These are phyloP conservation scores for Thymus quinquecostatus DNA, from an alignment of 257 asterid genomes.

Conservation along the genomic window DNA sequence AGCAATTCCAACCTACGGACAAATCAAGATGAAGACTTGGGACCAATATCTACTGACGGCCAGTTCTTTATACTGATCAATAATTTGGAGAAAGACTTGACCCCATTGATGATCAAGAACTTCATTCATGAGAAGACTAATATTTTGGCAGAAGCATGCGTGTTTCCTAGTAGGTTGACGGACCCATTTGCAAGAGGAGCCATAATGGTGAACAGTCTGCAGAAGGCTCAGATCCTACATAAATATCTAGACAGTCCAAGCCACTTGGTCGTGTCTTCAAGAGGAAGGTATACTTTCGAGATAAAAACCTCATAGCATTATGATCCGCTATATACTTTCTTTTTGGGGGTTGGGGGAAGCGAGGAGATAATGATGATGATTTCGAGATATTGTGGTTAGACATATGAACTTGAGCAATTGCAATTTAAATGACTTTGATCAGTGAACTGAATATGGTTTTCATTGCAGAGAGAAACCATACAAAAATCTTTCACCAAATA, in stretches of 20 bases:
- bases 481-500: too few relatives aligned
- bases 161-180: conserved; percentile 45
- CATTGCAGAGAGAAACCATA: too few relatives aligned
- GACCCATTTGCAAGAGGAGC: conserved; percentile 53
- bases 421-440: too few relatives aligned
- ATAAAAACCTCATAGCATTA: not conserved
- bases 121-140: conserved; percentile 45
- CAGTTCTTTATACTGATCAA: conserved; percentile 39
- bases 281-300: conserved; percentile 53
- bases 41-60: conserved; percentile 33
- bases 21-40: conserved; percentile 51
- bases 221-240: conserved; percentile 39
- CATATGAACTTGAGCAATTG: too few relatives aligned
- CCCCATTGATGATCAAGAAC: conserved; percentile 39
- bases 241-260: conserved; percentile 50
- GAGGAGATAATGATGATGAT: not conserved
- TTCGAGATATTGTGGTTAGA: not conserved
- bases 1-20: not conserved
- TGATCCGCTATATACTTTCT: conserved; percentile 5
- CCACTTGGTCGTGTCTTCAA: conserved; percentile 55
- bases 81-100: conserved; percentile 55
- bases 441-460: too few relatives aligned
- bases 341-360: not conserved
- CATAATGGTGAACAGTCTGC: conserved; percentile 44
- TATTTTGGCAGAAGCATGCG: conserved; percentile 46